Evolutionary conservation across 2,329 filamentous ascomycete genomes (phyloP), one percentile per base, ranked within the genome.

Genomic region (Microcyclospora pomicola): DNA sequence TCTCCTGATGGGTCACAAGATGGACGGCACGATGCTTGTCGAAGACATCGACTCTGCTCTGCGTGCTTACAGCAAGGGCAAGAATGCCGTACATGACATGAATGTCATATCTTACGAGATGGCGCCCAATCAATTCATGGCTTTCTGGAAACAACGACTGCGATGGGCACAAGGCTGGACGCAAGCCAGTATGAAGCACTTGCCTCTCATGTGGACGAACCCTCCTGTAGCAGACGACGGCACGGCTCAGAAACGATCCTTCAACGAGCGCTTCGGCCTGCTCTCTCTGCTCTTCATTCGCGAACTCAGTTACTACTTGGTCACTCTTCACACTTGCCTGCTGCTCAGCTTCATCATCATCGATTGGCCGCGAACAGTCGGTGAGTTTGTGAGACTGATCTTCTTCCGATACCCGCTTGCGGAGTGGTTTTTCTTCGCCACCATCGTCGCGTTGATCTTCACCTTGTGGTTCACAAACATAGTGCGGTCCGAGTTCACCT

Each of bases 151-250:
- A 47, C 65, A 68, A 42, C 59, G 65, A 9, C 56, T 68, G 11
- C 56, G 65, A 40, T 68, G 65, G 65, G 61, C 65, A 5, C 65
- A 68, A 46, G 65, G 65, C 28, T 68, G 65, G 65, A 60, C 62
- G 3, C 65, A 68, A 48, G 65, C 64, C 13, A 63, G 56, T 29
- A 54, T 61, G 45, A 53, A 56, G 13, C 64, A 68, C 42, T 46
- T 60, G 38, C 55, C 59, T 14, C 54, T 67, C 40, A 49, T 61
- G 15, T 68, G 62, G 56, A 61, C 55, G 27, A 60, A 60, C 15
- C 56, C 61, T 13, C 50, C 54, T 6, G 5, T 9, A 31, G 30
- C 30, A n/a, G 30, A 31, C 14, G 50, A 56, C 29, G 55, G 55
- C 33, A n/a, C 30, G 14, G 5, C 30, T 9, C 30, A 31, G 30